Evolutionary conservation across 371 early-diverging fungal genomes (phyloP).

Genomic region (Mucor piriformis): DNA sequence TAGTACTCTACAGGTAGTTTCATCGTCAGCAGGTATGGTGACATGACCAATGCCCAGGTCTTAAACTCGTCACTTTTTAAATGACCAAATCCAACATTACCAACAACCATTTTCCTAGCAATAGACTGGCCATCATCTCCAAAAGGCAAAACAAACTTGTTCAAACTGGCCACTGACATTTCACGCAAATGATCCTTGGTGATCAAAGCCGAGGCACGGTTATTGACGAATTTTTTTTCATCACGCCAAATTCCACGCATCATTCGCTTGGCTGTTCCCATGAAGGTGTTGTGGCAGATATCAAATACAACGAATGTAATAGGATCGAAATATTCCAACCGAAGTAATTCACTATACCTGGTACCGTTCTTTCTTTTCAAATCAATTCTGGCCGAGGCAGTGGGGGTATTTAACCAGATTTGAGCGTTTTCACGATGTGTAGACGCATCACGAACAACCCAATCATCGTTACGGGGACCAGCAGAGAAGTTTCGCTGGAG

Average conservation of each 20-base stretch:
- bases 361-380: not conserved
- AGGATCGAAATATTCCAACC: constrained; percentile 17
- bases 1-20: not conserved
- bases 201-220: not conserved
- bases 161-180: not conserved
- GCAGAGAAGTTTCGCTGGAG: not conserved
- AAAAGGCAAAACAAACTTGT: not conserved
- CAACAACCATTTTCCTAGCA: not conserved
- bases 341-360: constrained; percentile 14
- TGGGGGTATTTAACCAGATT: not conserved
- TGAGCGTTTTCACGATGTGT: not conserved
- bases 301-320: constrained; percentile 13
- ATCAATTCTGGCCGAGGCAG: not conserved
- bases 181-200: not conserved
- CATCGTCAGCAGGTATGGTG: not conserved
- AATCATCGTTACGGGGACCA: not conserved
- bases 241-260: not conserved
- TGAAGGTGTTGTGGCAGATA: constrained; percentile 18
- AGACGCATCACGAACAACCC: not conserved
- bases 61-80: not conserved
- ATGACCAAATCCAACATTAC: not conserved
- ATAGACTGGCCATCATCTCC: not conserved
- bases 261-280: constrained; percentile 8
- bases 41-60: not conserved
- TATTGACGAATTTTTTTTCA: not conserved